Percentiles rank a stretch among this genome's conserved stretches.
Evolutionary conservation across 1,284 basidiomycete species (phyloP).

Genomic region (Peniophora sp.): DNA sequence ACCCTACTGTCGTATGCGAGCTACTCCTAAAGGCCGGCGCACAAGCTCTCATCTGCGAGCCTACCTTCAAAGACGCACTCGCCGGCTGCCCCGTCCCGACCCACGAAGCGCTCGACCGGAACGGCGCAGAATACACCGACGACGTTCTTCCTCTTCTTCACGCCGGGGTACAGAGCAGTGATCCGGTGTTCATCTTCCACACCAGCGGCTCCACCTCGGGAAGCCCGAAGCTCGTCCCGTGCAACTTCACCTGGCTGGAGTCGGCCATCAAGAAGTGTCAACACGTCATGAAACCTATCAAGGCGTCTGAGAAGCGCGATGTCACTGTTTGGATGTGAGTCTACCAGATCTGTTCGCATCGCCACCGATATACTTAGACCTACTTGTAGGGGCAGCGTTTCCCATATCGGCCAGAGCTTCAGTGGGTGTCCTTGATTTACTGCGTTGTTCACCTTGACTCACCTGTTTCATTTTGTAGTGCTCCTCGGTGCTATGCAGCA

Average conservation of each 20-base stretch:
- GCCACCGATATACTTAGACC: constrained; percentile 17
- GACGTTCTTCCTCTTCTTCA: constrained; percentile 38
- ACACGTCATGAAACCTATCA: constrained; percentile 38
- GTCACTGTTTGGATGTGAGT: constrained; percentile 63
- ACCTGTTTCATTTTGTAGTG: constrained; percentile 31
- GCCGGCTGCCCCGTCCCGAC: constrained; percentile 37
- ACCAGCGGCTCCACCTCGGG: constrained; percentile 71
- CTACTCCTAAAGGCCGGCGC: constrained; percentile 50
- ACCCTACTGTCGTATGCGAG: constrained; percentile 58
- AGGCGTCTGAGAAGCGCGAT: constrained; percentile 44
- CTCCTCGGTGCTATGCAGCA: constrained; percentile 61
- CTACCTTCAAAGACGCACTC: constrained; percentile 30
- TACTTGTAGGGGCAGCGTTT: constrained; percentile 55
- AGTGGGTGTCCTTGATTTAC: constrained; percentile 32
- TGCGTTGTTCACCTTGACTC: not conserved
- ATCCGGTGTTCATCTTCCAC: constrained; percentile 60
- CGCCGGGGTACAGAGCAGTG: constrained; percentile 27
- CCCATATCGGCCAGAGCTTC: constrained; percentile 60
- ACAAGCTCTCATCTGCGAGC: constrained; percentile 53
- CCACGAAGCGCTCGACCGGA: constrained; percentile 34
- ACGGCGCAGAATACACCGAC: constrained; percentile 25
- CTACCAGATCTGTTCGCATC: constrained; percentile 16
- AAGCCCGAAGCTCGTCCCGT: constrained; percentile 64
- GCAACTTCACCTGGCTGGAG: constrained; percentile 54
- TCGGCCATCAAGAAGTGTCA: constrained; percentile 47